Conservation (phyloP, 1,284 basidiomycete genomes). For the Fomitopsis betulina region DNA sequence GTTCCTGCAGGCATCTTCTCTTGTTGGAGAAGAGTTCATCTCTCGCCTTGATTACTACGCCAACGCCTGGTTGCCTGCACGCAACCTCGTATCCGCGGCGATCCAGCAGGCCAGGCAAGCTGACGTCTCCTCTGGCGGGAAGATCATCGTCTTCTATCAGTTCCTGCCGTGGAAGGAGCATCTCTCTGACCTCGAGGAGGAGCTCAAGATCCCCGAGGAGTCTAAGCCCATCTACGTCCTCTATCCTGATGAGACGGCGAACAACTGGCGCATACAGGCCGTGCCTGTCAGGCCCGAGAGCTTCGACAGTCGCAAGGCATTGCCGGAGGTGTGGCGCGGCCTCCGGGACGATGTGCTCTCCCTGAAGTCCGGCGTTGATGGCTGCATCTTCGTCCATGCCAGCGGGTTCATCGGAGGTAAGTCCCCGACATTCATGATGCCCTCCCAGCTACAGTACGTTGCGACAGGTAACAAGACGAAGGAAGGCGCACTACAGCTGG, state of each 20-base stretch:
- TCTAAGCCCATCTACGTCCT: constrained; percentile 78
- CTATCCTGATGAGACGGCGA: constrained; percentile 80
- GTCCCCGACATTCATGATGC: constrained; percentile 21
- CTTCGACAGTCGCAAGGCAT: constrained; percentile 87
- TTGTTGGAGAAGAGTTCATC: constrained; percentile 89
- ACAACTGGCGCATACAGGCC: constrained; percentile 92
- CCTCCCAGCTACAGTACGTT: not conserved
- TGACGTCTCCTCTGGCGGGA: constrained; percentile 57
- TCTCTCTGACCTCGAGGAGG: constrained; percentile 81
- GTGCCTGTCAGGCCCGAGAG: constrained; percentile 81
- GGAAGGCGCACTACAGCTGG: constrained; percentile 84
- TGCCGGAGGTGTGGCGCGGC: constrained; percentile 94
- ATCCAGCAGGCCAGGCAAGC: constrained; percentile 59
- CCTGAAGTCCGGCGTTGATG: constrained; percentile 72
- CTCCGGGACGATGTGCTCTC: constrained; percentile 82
- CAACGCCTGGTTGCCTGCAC: constrained; percentile 90
- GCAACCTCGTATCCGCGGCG: constrained; percentile 74
- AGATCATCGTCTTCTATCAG: constrained; percentile 78
- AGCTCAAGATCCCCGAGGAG: constrained; percentile 38
- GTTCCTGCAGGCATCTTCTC: constrained; percentile 77
- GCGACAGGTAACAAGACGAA: constrained; percentile 82
- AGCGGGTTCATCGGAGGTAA: constrained; percentile 93
- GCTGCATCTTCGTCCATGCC: constrained; percentile 91
- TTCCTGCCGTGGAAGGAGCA: constrained; percentile 95
- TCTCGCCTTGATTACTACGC: constrained; percentile 79